phyloP scores from a whole-genome alignment of 1,139 yeast genomes.

The Protomyces arabidopsidicola region DNA sequence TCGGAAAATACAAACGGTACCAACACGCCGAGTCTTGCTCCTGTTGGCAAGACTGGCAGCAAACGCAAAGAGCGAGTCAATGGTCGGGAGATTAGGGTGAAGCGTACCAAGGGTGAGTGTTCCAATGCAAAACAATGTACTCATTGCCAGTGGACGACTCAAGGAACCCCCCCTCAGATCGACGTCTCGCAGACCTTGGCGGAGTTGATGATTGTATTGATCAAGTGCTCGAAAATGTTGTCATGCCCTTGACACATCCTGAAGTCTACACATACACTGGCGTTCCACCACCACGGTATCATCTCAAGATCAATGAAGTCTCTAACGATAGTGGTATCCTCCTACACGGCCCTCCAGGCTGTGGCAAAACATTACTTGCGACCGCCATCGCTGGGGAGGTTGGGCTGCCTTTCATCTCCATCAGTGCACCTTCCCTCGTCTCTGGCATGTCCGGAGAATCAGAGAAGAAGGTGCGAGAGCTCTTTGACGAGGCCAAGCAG shows the following conservation, averaged over 20 bases:
- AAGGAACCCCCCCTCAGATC: slow-evolving; percentile 62
- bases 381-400: slow-evolving; percentile 84
- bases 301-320: not conserved
- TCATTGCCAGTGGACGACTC: slow-evolving; percentile 36
- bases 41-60: not conserved
- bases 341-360: slow-evolving; percentile 97
- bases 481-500: slow-evolving; percentile 85
- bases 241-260: slow-evolving; percentile 87
- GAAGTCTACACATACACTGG: slow-evolving; percentile 85
- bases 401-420: slow-evolving; percentile 82
- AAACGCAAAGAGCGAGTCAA: slow-evolving; percentile 39
- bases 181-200: slow-evolving; percentile 68
- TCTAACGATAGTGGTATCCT: slow-evolving; percentile 65
- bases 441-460: slow-evolving; percentile 99
- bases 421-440: slow-evolving; percentile 93
- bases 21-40: slow-evolving; percentile 26
- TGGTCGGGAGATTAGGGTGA: slow-evolving; percentile 38
- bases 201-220: slow-evolving; percentile 81
- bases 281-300: slow-evolving; percentile 73
- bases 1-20: not conserved
- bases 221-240: slow-evolving; percentile 82
- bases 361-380: slow-evolving; percentile 96
- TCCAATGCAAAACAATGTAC: no score
- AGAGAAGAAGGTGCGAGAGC: slow-evolving; percentile 85
- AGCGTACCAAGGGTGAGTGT: slow-evolving; percentile 47